These are phyloP conservation scores for Ganoderma sinense DNA, from an alignment of 1,284 basidiomycete species.

Conservation along the genomic window DNA sequence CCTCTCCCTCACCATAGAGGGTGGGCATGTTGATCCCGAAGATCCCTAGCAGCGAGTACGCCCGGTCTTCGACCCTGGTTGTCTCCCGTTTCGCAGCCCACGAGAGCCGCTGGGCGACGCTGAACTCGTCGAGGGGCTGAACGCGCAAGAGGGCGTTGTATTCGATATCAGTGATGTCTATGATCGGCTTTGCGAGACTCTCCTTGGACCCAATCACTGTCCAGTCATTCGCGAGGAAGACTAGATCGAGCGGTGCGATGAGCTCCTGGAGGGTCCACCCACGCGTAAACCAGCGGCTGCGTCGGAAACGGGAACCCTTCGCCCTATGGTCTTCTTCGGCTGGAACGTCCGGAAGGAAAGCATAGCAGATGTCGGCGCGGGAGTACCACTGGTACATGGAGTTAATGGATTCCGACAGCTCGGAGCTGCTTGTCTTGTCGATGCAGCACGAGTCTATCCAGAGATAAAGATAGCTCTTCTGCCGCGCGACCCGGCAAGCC, in stretches of 20 bases:
- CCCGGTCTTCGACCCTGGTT: neutral
- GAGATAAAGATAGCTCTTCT: neutral
- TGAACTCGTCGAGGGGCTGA: neutral
- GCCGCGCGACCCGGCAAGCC: neutral
- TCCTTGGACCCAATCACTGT: neutral
- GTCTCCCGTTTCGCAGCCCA: neutral
- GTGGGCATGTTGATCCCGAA: neutral
- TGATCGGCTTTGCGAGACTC: neutral
- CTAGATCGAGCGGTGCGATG: neutral
- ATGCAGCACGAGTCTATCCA: constrained; percentile 1
- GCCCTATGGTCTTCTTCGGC: neutral
- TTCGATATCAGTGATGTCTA: neutral
- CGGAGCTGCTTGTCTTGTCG: neutral
- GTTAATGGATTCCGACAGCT: neutral
- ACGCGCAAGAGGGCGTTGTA: neutral
- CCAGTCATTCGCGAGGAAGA: neutral
- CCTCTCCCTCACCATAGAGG: neutral
- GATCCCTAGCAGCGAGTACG: neutral
- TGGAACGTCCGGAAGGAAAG: neutral
- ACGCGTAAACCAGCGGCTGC: neutral
- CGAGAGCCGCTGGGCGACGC: neutral
- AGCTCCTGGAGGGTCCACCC: constrained; percentile 5
- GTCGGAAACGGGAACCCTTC: neutral
- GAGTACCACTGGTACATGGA: neutral
- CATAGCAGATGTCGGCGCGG: neutral